Percentiles rank a stretch among this genome's conserved stretches.
These are phyloP conservation scores for Cyberlindnera mississippiensis DNA, from an alignment of 805 yeast genomes.

Conservation along the genomic window DNA sequence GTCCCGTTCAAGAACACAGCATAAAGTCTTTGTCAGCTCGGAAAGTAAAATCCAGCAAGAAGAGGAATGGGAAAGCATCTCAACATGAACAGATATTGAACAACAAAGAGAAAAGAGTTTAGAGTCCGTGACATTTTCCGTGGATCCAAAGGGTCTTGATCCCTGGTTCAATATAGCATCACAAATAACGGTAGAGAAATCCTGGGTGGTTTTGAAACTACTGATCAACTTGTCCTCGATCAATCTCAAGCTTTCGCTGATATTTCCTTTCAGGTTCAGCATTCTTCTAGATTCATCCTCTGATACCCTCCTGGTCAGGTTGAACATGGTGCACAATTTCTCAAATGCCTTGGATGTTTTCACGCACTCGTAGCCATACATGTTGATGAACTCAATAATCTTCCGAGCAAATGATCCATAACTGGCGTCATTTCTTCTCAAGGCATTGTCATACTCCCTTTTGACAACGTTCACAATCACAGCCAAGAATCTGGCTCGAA, in stretches of 20 bases:
- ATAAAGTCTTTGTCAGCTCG: slow-evolving; percentile 13
- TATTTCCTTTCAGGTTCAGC: slow-evolving; percentile 14
- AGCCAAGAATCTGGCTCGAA: slow-evolving; percentile 15
- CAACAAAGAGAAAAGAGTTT: slow-evolving; percentile 20
- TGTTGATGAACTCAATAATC: slow-evolving; percentile 18
- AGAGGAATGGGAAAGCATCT: slow-evolving; percentile 8
- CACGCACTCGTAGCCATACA: slow-evolving; percentile 17
- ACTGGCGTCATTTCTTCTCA: slow-evolving; percentile 1
- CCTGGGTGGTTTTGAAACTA: slow-evolving; percentile 8
- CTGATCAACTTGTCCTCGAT: slow-evolving; percentile 15
- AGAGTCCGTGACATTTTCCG: slow-evolving; percentile 14
- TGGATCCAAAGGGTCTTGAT: slow-evolving; percentile 5
- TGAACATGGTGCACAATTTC: slow-evolving; percentile 10
- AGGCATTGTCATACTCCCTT: slow-evolving; percentile 12
- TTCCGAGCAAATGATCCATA: slow-evolving; percentile 15
- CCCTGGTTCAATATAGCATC: slow-evolving; percentile 8
- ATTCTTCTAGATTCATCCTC: slow-evolving; percentile 10
- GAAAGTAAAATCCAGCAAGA: slow-evolving; percentile 20
- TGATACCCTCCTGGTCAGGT: slow-evolving; percentile 6
- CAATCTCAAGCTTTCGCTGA: slow-evolving; percentile 15
- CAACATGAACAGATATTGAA: slow-evolving; percentile 19
- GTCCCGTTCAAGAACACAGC: slow-evolving; percentile 11
- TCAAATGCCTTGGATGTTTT: slow-evolving; percentile 13
- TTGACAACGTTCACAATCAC: slow-evolving; percentile 16
- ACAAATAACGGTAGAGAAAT: slow-evolving; percentile 8